Evolutionary conservation across 2,329 filamentous ascomycete genomes (phyloP), one percentile per base, ranked within the genome.

Genomic region (Neofusicoccum sp.): DNA sequence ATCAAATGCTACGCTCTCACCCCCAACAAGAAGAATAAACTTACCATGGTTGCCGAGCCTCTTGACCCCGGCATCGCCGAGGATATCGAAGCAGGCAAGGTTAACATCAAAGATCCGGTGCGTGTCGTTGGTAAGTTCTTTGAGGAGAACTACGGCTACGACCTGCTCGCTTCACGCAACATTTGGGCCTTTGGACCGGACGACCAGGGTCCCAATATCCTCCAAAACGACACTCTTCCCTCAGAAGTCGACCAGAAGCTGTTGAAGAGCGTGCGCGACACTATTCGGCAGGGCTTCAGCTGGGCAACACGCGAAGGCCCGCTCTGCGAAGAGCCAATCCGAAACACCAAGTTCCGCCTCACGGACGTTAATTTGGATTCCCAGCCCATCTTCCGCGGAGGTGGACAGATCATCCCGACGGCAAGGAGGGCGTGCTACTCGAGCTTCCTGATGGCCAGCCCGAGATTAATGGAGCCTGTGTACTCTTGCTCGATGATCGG

Each of bases 171-270:
- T 12, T 91, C 91, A 26, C 85, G 95, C 69, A 97, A 93, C 72
- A 96, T 99, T 70, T 99, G 95, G 95, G 95, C 95, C 1, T 99
- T 99, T 77, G 95, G 95, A 2, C 95, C 95, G 3, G 93, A 98
- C 62, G 95, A 99, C 66, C 89, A 87, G 80, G 90, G 93, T 0
- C 91, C 95, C 5, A 99, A 99, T 75, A 95, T 99, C 65, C 80
- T 99, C 53, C 93, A 97, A 75, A 95, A 99, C 75, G 95, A 99
- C 75, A 99, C 95, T 16, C 80, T 99, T 16, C 93, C 93, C 3
- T 91, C 90, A 26, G 93, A 97, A 75, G 91, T 98, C 63, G 93
- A 99, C 78, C 95, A 96, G 78, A 96, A 93, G 75, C 82, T 93
- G 20, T 84, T 99, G 33, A 87, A 88, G 68, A 89, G 87, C 36